Conservation (phyloP, 2,329 filamentous ascomycete species). For the Sporothrix luriei region DNA sequence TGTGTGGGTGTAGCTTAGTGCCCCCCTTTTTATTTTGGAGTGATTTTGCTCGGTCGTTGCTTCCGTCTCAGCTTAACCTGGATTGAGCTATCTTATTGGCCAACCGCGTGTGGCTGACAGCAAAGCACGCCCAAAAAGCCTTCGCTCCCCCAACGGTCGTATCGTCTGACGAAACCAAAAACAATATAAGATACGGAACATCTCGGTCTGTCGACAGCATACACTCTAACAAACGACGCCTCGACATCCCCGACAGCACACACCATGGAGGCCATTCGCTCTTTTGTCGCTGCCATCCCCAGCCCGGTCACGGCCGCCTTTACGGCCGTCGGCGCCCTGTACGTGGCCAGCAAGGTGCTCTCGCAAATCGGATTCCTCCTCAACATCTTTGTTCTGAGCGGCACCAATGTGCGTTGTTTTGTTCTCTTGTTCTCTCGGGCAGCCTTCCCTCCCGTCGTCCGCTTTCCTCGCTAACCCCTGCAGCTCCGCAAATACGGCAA, state of each 20-base stretch:
- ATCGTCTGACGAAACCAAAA: not conserved
- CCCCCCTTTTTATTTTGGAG: too few relatives aligned
- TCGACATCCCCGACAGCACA: not conserved
- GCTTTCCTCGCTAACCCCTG: conserved; percentile 20
- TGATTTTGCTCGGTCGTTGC: too few relatives aligned
- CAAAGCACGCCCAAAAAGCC: not conserved
- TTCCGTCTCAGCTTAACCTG: not conserved
- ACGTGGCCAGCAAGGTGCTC: conserved; percentile 58
- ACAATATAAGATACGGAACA: not conserved
- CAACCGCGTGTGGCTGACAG: not conserved
- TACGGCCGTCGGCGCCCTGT: conserved; percentile 61
- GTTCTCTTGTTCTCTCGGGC: not conserved
- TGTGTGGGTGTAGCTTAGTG: too few relatives aligned
- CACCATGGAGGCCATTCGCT: conserved; percentile 43
- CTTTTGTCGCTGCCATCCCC: conserved; percentile 48
- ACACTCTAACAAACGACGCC: not conserved
- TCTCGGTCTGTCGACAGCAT: not conserved
- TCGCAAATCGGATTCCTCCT: conserved; percentile 64
- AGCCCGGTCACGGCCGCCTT: conserved; percentile 50
- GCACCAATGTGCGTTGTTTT: conserved; percentile 58
- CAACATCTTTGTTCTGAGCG: conserved; percentile 68
- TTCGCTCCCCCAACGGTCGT: not conserved
- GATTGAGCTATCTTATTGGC: not conserved
- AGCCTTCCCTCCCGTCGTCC: too few relatives aligned
- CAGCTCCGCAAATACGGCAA: conserved; percentile 88